Percentiles rank a stretch among this genome's conserved stretches.
These are phyloP conservation scores for Ambispora gerdemannii DNA, from an alignment of 192 early-diverging fungal genomes.

Conservation along the genomic window DNA sequence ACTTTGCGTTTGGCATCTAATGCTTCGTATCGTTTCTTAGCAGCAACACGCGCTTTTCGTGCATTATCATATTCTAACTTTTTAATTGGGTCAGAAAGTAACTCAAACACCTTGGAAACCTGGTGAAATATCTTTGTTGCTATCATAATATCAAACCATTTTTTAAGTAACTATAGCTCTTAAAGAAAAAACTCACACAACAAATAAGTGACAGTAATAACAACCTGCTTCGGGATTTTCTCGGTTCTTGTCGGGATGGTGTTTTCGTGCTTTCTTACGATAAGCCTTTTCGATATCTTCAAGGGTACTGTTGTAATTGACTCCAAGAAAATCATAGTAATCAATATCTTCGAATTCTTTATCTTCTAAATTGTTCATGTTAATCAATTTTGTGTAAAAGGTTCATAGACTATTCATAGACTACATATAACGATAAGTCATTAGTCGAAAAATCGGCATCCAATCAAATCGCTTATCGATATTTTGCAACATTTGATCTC, in stretches of 20 bases:
- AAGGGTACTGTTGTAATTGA: slow-evolving; percentile 33
- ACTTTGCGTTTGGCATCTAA: slow-evolving; percentile 42
- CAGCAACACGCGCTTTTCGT: slow-evolving; percentile 36
- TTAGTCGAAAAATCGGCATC: too few species aligned
- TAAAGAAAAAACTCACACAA: not conserved
- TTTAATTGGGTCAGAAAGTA: slow-evolving; percentile 36
- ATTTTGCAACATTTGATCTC: too few species aligned
- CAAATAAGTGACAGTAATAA: not conserved
- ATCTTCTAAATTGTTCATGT: too few species aligned
- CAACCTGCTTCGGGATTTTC: slow-evolving; percentile 52
- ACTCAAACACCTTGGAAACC: slow-evolving; percentile 35
- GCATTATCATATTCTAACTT: slow-evolving; percentile 42
- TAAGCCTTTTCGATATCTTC: slow-evolving; percentile 38
- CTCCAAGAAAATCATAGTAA: slow-evolving; percentile 40
- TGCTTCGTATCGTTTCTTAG: slow-evolving; percentile 37
- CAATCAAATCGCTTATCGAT: too few species aligned
- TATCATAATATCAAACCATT: slow-evolving; percentile 16
- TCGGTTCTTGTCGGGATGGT: slow-evolving; percentile 83
- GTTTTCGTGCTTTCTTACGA: slow-evolving; percentile 57
- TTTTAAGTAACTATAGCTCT: not conserved
- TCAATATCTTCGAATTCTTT: too few species aligned
- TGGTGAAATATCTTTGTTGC: slow-evolving; percentile 37
- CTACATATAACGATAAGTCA: too few species aligned
- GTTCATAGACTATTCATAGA: too few species aligned
- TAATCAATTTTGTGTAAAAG: too few species aligned